These are phyloP conservation scores for Penicillium lagena DNA, from an alignment of 495 filamentous ascomycete species.

Conservation along the genomic window DNA sequence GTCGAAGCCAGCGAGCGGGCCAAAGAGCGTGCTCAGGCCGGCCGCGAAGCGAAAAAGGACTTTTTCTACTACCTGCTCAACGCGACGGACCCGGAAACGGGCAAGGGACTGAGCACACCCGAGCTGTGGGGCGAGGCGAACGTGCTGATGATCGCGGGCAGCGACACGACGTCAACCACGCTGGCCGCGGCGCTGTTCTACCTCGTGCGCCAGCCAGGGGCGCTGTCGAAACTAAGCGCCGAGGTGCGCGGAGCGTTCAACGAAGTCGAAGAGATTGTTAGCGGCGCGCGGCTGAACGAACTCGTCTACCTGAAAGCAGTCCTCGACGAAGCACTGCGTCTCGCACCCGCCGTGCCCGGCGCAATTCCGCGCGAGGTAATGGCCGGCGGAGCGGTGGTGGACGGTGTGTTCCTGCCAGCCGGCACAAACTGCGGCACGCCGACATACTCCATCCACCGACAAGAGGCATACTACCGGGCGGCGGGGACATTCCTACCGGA, in stretches of 20 bases:
- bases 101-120: slow-evolving; percentile 54
- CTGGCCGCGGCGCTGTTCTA: slow-evolving; percentile 58
- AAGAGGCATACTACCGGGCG: slow-evolving; percentile 46
- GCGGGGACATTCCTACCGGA: slow-evolving; percentile 44
- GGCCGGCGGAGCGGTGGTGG: slow-evolving; percentile 46
- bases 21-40: slow-evolving; percentile 35
- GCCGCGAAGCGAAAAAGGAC: slow-evolving; percentile 57
- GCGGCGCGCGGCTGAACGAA: slow-evolving; percentile 39
- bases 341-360: slow-evolving; percentile 55
- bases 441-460: slow-evolving; percentile 51
- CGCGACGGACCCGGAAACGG: slow-evolving; percentile 53
- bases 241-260: slow-evolving; percentile 50
- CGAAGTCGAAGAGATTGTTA: slow-evolving; percentile 48
- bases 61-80: slow-evolving; percentile 54
- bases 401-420: slow-evolving; percentile 43
- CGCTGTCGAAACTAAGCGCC: slow-evolving; percentile 33
- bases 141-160: slow-evolving; percentile 52
- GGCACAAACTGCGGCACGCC: slow-evolving; percentile 48
- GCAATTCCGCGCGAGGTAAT: slow-evolving; percentile 52
- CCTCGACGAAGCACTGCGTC: slow-evolving; percentile 59
- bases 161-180: slow-evolving; percentile 54
- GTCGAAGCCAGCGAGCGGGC: slow-evolving; percentile 51
- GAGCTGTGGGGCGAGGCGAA: slow-evolving; percentile 70
- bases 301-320: slow-evolving; percentile 55
- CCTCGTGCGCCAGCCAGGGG: slow-evolving; percentile 43